A percentile compares a stretch with the other conserved stretches of the same genome.
phyloP scores from a whole-genome alignment of 768 basidiomycete genomes.

The Phylloporus sp. region DNA sequence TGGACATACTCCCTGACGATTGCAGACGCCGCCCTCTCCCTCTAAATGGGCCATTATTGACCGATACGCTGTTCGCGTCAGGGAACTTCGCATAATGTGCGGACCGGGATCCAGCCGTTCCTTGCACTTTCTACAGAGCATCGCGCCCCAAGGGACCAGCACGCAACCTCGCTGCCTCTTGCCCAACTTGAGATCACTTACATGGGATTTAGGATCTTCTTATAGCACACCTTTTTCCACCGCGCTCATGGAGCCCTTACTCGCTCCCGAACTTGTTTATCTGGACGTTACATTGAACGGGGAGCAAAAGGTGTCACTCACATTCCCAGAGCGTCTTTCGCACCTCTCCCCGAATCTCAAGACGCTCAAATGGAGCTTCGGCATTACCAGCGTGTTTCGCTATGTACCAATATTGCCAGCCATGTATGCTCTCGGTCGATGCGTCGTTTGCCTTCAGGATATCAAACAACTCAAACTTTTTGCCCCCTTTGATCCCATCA shows the following conservation, averaged over 20 bases:
- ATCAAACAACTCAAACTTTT: too few species aligned
- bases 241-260: neutral
- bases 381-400: too few species aligned
- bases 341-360: neutral
- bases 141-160: too few species aligned
- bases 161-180: too few species aligned
- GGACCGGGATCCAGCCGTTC: neutral
- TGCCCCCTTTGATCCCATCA: neutral
- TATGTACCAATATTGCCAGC: too few species aligned
- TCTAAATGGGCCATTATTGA: neutral
- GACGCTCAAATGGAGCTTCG: neutral
- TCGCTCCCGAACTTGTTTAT: neutral
- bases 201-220: neutral
- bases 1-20: too few species aligned
- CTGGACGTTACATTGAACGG: neutral
- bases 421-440: too few species aligned
- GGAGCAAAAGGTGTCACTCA: neutral
- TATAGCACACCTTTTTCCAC: neutral
- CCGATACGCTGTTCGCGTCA: neutral
- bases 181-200: neutral
- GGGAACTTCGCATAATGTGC: neutral
- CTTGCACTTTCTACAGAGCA: neutral
- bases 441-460: too few species aligned
- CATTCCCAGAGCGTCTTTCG: neutral
- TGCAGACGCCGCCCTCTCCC: neutral